Conservation (phyloP, 2,329 filamentous ascomycete species). For the Paracamarosporium sp. region DNA sequence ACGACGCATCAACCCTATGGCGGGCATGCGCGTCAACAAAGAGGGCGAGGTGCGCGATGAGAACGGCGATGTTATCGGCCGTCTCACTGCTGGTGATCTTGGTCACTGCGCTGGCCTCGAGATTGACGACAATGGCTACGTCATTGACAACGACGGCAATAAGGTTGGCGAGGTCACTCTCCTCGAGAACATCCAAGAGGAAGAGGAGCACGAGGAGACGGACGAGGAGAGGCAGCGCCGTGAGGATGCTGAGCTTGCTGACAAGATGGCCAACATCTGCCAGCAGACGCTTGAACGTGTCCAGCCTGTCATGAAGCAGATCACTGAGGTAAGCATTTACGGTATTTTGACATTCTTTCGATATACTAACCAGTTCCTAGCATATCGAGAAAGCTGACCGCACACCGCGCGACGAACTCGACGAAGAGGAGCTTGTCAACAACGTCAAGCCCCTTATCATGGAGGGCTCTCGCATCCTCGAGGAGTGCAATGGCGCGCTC, state of each 20-base stretch:
- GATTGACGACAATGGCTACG: constrained; percentile 61
- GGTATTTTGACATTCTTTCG: neutral
- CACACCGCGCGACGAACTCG: constrained; percentile 83
- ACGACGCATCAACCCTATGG: constrained; percentile 66
- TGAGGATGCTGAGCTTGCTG: constrained; percentile 77
- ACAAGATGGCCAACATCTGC: constrained; percentile 75
- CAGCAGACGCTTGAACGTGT: constrained; percentile 83
- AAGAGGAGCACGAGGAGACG: constrained; percentile 61
- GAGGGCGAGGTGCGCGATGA: constrained; percentile 60
- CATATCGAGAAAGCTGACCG: constrained; percentile 81
- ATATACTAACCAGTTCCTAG: constrained; percentile 50
- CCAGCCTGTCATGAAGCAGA: constrained; percentile 84
- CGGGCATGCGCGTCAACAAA: constrained; percentile 61
- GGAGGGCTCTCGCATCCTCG: constrained; percentile 80
- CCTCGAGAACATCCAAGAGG: constrained; percentile 66
- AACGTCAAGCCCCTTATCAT: constrained; percentile 89
- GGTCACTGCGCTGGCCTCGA: constrained; percentile 60
- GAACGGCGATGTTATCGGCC: constrained; percentile 58
- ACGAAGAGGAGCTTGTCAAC: constrained; percentile 87
- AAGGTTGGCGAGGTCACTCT: constrained; percentile 69
- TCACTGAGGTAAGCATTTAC: constrained; percentile 69
- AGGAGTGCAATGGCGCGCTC: constrained; percentile 85
- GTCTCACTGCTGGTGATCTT: constrained; percentile 58
- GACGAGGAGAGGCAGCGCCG: constrained; percentile 54
- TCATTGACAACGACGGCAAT: constrained; percentile 64